These are phyloP conservation scores for Talaromyces albobiverticillius DNA, from an alignment of 2,329 filamentous ascomycete genomes.

Conservation along the genomic window DNA sequence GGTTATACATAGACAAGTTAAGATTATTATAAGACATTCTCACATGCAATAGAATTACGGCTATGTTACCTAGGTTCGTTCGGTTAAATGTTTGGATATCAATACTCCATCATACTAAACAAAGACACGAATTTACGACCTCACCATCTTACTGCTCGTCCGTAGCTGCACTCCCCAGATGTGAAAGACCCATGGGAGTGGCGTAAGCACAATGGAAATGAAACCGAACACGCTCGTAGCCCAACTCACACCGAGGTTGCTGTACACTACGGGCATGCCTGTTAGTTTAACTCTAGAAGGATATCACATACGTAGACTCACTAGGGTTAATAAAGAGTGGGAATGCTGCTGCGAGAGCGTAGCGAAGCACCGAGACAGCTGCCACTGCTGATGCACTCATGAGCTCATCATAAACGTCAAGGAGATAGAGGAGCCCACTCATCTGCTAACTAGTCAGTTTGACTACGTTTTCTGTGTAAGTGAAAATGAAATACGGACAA, in stretches of 20 bases:
- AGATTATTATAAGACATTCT: too few relatives aligned
- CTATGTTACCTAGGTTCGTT: too few relatives aligned
- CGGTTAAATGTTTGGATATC: too few relatives aligned
- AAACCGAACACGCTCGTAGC: constrained; percentile 61
- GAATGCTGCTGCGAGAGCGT: constrained; percentile 31
- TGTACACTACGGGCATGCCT: constrained; percentile 45
- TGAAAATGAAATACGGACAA: too few relatives aligned
- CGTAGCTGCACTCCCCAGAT: constrained; percentile 37
- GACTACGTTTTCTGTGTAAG: too few relatives aligned
- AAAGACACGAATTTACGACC: too few relatives aligned
- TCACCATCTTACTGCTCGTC: constrained; percentile 8
- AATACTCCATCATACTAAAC: too few relatives aligned
- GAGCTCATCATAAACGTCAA: constrained; percentile 29
- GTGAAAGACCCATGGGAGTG: constrained; percentile 46
- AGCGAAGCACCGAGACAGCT: constrained; percentile 32
- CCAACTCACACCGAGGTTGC: constrained; percentile 60
- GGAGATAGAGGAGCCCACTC: constrained; percentile 21
- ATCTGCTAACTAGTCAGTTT: background rate
- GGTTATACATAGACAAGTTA: too few relatives aligned
- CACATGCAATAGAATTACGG: too few relatives aligned
- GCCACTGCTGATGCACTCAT: constrained; percentile 28
- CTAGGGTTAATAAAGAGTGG: constrained; percentile 32
- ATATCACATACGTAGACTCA: constrained; percentile 11
- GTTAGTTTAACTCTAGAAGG: constrained; percentile 5
- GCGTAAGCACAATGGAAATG: constrained; percentile 42